Evolutionary conservation across 1,284 basidiomycete species (phyloP), one percentile per base, ranked within the genome.

Genomic region (Marasmius oreades): DNA sequence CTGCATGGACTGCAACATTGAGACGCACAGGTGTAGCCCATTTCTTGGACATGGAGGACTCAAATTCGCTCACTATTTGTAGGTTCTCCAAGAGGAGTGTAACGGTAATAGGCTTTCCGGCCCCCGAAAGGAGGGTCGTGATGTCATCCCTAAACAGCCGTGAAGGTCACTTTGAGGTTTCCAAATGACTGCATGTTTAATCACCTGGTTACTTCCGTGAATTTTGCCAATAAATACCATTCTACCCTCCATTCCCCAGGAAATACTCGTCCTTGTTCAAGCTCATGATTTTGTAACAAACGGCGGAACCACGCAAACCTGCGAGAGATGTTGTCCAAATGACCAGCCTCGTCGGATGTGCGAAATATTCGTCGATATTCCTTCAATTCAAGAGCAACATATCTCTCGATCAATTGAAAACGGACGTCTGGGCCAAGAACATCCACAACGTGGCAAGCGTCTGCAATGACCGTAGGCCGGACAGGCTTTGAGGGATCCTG

Each of bases 361-460:
- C 92, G 86, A 74, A 99, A 99, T 67, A 99, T 96, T 16, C 95
- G 88, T 11, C 95, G 87, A 68, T 99, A 99, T 70, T 99, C 97
- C 66, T 94, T 92, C 31, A 99, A 80, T 68, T 98, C 93, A 10
- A 95, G 80, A 11, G 88, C 85, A 44, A 93, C 88, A 67, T 98
- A 98, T 59, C 94, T 89, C 55, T 96, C 93, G 22, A 99, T 79
- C 52, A 98, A 81, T 53, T 91, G 85, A 24, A 73, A 77, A 71
- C 89, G 85, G 54, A 91, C 87, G 60, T 98, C 94, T 6, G 79
- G 74, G 0, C 94, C 95, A 0, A 98, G 76, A 0, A 94, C 88
- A 65, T 98, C 94, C 6, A 93, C 83, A 1, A 93, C 92, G 18
- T 82, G 72, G 65, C 93, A 95, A 0, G 92, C 92, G 60, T 94